Evolutionary conservation across 2,329 filamentous ascomycete genomes (phyloP).

Genomic region (Aspergillus fischeri): DNA sequence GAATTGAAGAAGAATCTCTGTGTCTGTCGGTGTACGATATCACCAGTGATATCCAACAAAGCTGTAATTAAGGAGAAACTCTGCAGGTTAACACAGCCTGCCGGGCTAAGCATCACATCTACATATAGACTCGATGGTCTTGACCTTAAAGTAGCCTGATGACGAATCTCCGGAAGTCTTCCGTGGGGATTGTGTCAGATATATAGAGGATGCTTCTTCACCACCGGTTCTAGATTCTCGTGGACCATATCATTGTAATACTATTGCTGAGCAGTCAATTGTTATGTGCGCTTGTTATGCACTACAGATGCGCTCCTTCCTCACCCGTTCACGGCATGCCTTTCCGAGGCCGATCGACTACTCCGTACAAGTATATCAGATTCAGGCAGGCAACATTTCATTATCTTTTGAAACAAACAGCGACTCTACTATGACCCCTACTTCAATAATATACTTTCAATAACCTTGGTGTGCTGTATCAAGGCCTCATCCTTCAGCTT

Average conservation of each 20-base stretch:
- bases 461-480: constrained; percentile 13
- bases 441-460: constrained; percentile 10
- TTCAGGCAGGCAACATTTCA: too few species aligned
- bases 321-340: too few species aligned
- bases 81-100: not conserved
- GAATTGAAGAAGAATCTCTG: not conserved
- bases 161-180: not conserved
- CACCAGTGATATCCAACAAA: not conserved
- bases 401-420: too few species aligned
- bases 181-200: not conserved
- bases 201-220: not conserved
- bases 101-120: not conserved
- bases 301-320: not conserved
- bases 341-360: not conserved
- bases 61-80: not conserved
- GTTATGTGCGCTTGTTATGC: not conserved
- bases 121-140: not conserved
- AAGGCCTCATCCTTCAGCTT: constrained; percentile 20
- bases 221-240: not conserved
- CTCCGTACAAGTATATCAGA: too few species aligned
- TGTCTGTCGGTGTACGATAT: not conserved
- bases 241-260: not conserved
- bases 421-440: not conserved
- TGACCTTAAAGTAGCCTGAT: not conserved
- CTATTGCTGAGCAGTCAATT: not conserved